Conservation (phyloP, 23 red algal genomes). For the Agarophyton chilense region DNA sequence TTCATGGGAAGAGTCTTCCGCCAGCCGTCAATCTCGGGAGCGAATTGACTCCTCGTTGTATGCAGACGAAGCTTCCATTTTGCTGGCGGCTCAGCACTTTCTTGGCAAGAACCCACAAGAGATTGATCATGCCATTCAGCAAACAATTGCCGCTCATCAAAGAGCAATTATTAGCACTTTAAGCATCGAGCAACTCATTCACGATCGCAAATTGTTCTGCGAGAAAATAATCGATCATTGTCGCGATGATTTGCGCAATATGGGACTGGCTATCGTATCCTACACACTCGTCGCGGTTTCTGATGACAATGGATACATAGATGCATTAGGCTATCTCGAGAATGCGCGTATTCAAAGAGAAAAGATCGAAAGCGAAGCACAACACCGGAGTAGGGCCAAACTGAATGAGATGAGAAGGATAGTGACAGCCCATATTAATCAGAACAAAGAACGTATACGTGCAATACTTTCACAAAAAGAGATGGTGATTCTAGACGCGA, state of each 20-base stretch:
- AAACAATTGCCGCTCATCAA: conserved; percentile 65
- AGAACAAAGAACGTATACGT: conserved; percentile 18
- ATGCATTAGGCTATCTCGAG: conserved; percentile 44
- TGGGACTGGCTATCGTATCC: conserved; percentile 59
- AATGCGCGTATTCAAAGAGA: conserved; percentile 62
- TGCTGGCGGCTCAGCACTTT: conserved; percentile 81
- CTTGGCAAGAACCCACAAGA: conserved; percentile 49
- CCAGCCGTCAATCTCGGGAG: background rate
- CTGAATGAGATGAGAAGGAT: background rate
- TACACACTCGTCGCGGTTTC: conserved; percentile 58
- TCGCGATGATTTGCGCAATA: conserved; percentile 43
- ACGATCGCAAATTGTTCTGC: conserved; percentile 52
- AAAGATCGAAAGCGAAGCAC: conserved; percentile 49
- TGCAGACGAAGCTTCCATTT: conserved; percentile 50
- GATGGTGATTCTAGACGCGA: background rate
- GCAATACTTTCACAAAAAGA: background rate
- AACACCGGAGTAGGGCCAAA: conserved; percentile 21
- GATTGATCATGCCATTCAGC: conserved; percentile 61
- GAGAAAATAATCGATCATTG: conserved; percentile 11
- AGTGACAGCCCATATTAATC: conserved; percentile 34
- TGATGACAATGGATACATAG: conserved; percentile 51
- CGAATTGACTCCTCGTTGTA: background rate
- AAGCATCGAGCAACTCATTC: conserved; percentile 60
- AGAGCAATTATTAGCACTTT: conserved; percentile 66
- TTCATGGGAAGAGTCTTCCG: background rate